Percentiles rank a stretch among this genome's conserved stretches.
Conservation (phyloP, 228 moss, liverwort and hornwort genomes). For the Sphagnum fallax region DNA sequence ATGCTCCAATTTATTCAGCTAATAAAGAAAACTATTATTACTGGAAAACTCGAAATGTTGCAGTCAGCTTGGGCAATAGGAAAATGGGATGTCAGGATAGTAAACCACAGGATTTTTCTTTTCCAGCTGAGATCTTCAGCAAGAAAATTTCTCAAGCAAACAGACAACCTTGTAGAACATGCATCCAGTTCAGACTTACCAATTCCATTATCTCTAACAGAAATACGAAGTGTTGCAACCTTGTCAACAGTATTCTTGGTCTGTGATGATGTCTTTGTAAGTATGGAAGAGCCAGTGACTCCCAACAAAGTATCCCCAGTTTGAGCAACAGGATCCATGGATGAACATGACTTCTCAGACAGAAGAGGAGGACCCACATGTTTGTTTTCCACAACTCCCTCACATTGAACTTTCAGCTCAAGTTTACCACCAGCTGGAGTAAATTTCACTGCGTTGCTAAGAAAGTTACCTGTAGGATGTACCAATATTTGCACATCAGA, state of each 20-base stretch:
- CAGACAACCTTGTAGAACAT: too few species aligned
- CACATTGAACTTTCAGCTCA: conserved; percentile 52
- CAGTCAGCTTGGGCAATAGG: too few species aligned
- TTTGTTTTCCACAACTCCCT: conserved; percentile 42
- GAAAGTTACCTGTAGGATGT: conserved; percentile 49
- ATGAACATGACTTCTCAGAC: neutral
- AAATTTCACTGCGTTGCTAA: conserved; percentile 80
- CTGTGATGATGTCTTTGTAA: conserved; percentile 13
- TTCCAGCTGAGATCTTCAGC: too few species aligned
- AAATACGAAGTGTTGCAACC: conserved; percentile 59
- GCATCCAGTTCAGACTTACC: conserved; percentile 21
- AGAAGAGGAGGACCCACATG: neutral
- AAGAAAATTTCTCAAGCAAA: too few species aligned
- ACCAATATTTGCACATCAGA: too few species aligned
- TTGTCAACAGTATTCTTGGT: conserved; percentile 20
- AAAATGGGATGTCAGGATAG: too few species aligned
- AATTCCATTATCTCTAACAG: conserved; percentile 72
- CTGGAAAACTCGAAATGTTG: too few species aligned
- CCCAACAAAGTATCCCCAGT: conserved; percentile 22
- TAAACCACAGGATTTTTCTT: too few species aligned
- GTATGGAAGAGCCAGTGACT: conserved; percentile 22
- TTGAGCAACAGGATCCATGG: conserved; percentile 8
- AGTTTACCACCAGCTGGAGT: conserved; percentile 61
- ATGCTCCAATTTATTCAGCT: too few species aligned
- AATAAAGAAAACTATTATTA: too few species aligned